Evolutionary conservation across 805 yeast genomes (phyloP).

Genomic region (Wickerhamiella hasegawae): DNA sequence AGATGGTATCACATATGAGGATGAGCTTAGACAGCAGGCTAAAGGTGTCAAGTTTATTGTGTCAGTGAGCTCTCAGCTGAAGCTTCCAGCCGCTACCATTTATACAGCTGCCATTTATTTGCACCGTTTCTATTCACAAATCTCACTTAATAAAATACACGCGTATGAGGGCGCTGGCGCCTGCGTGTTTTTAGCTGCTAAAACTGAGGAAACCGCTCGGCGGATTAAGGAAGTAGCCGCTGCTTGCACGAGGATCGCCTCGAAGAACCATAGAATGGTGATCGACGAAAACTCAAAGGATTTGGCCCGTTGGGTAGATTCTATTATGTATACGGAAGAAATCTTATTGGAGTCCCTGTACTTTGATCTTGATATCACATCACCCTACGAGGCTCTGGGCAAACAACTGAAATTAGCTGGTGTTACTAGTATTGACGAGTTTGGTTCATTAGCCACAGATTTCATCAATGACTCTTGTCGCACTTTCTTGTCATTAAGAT

Average conservation of each 20-base stretch:
- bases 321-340: conserved; percentile 30
- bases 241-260: conserved; percentile 33
- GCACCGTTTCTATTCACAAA: conserved; percentile 37
- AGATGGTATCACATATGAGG: conserved; percentile 23
- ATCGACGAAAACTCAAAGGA: conserved; percentile 32
- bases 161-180: conserved; percentile 37
- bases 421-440: neutral
- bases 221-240: conserved; percentile 32
- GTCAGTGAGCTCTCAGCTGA: conserved; percentile 28
- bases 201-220: conserved; percentile 37
- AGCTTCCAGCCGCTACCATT: conserved; percentile 32
- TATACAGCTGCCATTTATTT: conserved; percentile 32
- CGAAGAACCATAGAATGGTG: conserved; percentile 24
- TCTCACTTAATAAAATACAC: conserved; percentile 28
- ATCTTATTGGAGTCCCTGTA: conserved; percentile 29
- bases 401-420: conserved; percentile 1
- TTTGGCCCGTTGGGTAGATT: conserved; percentile 36
- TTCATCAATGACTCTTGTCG: conserved; percentile 26
- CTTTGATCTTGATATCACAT: conserved; percentile 31
- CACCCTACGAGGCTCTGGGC: conserved; percentile 21
- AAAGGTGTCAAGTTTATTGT: conserved; percentile 35
- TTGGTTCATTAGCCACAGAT: conserved; percentile 8
- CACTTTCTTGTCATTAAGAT: conserved; percentile 21
- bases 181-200: conserved; percentile 35
- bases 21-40: conserved; percentile 29